Conservation (phyloP, 2,329 filamentous ascomycete species). For the Fusarium sp. region DNA sequence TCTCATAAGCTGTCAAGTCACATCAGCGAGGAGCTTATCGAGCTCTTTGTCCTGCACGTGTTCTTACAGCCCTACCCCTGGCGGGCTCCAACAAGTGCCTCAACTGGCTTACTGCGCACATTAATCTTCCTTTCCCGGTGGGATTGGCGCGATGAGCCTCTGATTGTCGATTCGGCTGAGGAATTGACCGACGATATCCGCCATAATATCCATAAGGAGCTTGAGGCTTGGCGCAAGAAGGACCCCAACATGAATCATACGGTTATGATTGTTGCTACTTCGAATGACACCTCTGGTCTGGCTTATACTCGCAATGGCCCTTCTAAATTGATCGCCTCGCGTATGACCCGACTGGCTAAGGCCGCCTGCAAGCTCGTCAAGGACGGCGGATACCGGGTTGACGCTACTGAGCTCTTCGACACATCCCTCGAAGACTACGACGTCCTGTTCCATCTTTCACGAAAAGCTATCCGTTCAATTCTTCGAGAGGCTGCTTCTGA, state of each 20-base stretch:
- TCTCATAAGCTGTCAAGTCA: constrained; percentile 84
- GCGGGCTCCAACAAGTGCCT: constrained; percentile 80
- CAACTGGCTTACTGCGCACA: constrained; percentile 85
- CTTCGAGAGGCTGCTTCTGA: constrained; percentile 57
- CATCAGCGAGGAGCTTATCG: constrained; percentile 84
- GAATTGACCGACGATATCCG: constrained; percentile 74
- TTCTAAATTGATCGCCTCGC: constrained; percentile 84
- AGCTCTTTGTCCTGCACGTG: constrained; percentile 82
- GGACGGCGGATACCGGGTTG: constrained; percentile 66
- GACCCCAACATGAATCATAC: constrained; percentile 91
- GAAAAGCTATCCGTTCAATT: constrained; percentile 64
- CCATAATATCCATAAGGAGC: constrained; percentile 75
- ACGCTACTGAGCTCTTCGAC: constrained; percentile 74
- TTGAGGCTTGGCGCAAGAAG: constrained; percentile 88
- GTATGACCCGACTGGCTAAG: constrained; percentile 86
- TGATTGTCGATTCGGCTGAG: constrained; percentile 80
- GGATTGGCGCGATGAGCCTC: constrained; percentile 90
- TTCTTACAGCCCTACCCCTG: constrained; percentile 90
- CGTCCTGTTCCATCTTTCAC: constrained; percentile 81
- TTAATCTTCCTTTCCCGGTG: constrained; percentile 85
- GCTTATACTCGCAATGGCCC: constrained; percentile 83
- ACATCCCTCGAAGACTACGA: constrained; percentile 84
- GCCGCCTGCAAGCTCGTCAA: constrained; percentile 77
- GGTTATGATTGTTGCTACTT: constrained; percentile 85
- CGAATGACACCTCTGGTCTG: constrained; percentile 81